Conservation (phyloP, 371 early-diverging fungal genomes). For the Mucor velutinosus region DNA sequence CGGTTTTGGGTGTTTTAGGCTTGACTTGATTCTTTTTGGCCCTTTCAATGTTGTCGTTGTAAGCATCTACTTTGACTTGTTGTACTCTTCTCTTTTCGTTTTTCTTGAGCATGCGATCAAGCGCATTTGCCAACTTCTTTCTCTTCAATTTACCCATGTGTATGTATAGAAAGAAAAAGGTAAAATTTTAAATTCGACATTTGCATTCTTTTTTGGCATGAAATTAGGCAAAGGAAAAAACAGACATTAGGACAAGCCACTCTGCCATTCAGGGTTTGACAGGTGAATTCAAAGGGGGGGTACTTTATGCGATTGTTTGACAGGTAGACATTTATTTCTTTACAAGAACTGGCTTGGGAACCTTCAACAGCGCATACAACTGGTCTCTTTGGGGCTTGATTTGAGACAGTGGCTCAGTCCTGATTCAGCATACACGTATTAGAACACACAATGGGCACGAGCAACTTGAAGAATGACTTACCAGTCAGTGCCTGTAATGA, state of each 20-base stretch:
- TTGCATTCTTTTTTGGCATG: neutral
- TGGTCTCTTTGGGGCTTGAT: constrained; percentile 37
- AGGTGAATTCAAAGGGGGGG: neutral
- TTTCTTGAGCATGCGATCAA: constrained; percentile 19
- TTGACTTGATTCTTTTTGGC: constrained; percentile 24
- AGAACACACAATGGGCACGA: too few relatives aligned
- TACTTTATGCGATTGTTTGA: neutral
- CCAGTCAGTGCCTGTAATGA: constrained; percentile 53
- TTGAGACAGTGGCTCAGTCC: constrained; percentile 30
- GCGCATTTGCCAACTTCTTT: constrained; percentile 21
- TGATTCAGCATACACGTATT: constrained; percentile 5
- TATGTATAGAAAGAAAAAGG: neutral
- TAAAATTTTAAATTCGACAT: neutral
- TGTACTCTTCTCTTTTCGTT: constrained; percentile 7
- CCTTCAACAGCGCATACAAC: constrained; percentile 36
- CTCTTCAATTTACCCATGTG: constrained; percentile 26
- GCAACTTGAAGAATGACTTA: constrained; percentile 17
- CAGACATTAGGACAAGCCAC: constrained; percentile 22
- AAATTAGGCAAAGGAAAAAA: constrained; percentile 1
- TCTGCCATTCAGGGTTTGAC: neutral
- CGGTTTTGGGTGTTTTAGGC: neutral
- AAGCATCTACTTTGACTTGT: constrained; percentile 15
- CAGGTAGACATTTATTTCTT: constrained; percentile 5
- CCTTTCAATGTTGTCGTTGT: constrained; percentile 16
- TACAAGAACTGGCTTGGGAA: constrained; percentile 39